phyloP scores from a whole-genome alignment of 257 asterid genomes.

The Fraxinus cuspidata region DNA sequence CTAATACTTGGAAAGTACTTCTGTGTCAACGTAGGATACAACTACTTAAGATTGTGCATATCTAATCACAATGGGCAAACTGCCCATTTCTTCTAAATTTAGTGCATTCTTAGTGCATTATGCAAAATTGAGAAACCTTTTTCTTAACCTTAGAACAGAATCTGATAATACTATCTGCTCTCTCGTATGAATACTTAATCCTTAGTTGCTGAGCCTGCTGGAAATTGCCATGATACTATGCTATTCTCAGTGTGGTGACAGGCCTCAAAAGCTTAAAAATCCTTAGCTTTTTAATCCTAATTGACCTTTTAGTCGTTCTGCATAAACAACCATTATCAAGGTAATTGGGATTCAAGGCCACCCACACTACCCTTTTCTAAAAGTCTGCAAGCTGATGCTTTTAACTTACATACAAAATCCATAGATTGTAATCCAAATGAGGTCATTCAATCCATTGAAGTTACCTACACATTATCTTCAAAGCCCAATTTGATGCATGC shows the following conservation, averaged over 20 bases:
- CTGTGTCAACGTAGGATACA: not conserved
- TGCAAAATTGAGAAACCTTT: not conserved
- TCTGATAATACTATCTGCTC: not conserved
- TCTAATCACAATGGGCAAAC: not conserved
- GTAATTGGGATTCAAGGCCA: not conserved
- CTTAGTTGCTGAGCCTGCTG: conserved; percentile 8
- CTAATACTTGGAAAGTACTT: not conserved
- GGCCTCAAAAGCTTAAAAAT: not conserved
- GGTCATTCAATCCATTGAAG: no score
- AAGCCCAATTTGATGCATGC: no score
- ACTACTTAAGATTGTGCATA: not conserved
- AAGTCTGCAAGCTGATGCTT: no score
- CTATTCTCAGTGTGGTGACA: not conserved
- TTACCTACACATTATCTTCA: no score
- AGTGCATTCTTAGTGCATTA: not conserved
- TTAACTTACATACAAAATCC: no score
- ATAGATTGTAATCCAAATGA: no score
- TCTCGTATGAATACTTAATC: conserved; percentile 6
- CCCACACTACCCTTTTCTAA: no score
- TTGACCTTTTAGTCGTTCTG: not conserved
- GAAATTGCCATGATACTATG: not conserved
- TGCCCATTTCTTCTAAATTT: not conserved
- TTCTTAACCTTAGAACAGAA: not conserved
- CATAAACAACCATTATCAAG: not conserved
- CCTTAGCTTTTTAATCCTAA: not conserved